Evolutionary conservation across 75 land plant genomes (phyloP).

Genomic region (Ceratopteris richardii): DNA sequence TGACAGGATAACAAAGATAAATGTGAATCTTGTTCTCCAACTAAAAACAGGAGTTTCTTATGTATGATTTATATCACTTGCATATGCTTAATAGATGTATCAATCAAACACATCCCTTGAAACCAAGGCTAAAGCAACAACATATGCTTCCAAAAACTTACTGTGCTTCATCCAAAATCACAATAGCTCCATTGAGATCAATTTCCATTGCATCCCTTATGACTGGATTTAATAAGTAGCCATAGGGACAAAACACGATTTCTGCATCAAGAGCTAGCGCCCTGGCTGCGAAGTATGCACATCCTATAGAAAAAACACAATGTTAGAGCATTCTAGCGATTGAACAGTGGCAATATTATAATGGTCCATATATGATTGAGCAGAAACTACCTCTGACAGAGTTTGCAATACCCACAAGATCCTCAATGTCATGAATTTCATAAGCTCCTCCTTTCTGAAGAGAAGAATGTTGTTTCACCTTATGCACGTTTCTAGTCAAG

Average conservation of each 20-base stretch:
- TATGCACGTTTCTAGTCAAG: constrained; percentile 53
- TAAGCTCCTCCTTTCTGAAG: constrained; percentile 77
- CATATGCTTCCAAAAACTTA: constrained; percentile 22
- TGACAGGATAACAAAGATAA: too few relatives aligned
- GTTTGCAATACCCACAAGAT: constrained; percentile 76
- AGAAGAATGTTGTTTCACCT: constrained; percentile 68
- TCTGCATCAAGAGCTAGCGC: constrained; percentile 70
- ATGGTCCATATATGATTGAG: too few relatives aligned
- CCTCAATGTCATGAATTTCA: constrained; percentile 95
- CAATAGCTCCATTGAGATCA: constrained; percentile 63
- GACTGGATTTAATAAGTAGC: constrained; percentile 71
- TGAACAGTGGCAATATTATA: too few relatives aligned
- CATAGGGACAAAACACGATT: constrained; percentile 88
- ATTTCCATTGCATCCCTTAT: constrained; percentile 87
- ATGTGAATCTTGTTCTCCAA: too few relatives aligned
- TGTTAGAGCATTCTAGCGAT: too few relatives aligned
- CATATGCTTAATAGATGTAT: too few relatives aligned
- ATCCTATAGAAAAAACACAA: constrained; percentile 50
- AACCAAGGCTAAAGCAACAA: too few relatives aligned
- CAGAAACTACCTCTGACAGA: constrained; percentile 50
- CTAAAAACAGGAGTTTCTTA: too few relatives aligned
- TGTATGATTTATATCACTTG: too few relatives aligned
- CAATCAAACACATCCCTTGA: too few relatives aligned
- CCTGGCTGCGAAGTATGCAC: constrained; percentile 90
- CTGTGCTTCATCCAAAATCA: constrained; percentile 98